Evolutionary conservation across 306 rosid species (phyloP), one percentile per base, ranked within the genome.

Genomic region (Quercus parvula): DNA sequence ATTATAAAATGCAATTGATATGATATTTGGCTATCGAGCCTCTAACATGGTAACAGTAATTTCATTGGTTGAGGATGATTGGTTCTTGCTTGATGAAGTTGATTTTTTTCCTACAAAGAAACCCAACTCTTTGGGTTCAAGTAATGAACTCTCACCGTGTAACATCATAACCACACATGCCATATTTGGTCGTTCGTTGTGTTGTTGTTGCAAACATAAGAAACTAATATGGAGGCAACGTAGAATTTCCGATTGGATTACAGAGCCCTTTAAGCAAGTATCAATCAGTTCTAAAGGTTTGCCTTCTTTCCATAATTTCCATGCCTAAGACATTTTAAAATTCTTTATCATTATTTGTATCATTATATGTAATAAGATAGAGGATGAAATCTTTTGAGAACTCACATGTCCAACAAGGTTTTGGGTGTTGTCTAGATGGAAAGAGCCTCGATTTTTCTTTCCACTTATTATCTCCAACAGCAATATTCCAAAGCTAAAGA

Each of bases 401-500:
- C 92, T 83, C 82, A 81, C 97, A 83, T 91, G 74, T 62, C 89
- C 90, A 17, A 88, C 72, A 70, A 91, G 94, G 64, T 81, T 87
- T 64, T 78, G 83, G 63, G 54, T 57, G 7, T 71, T 68, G 77
- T 83, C 35, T 18, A 77, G 79, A 69, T 78, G 72, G 51, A 18
- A 82, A 46, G 80, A 86, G 1, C 85, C 87, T 35, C 76, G 76
- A 5, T 75, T 91, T 77, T 75, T 88, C 52, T 72, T 83, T 54
- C 97, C 94, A 55, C 82, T 73, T 9, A 89, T 18, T 27, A 56
- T 81, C 86, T 91, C 96, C 70, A 88, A 51, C 70, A 88, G 3
- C 38, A 89, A 70, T 6, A 88, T 88, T 3, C 97, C 90, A 31
- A 91, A 89, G 78, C 96, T 89, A 25, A 87, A 89, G 41, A 85